Percentiles rank a stretch among this genome's conserved stretches.
Conservation (phyloP, 495 filamentous ascomycete genomes). For the Aspergillus sclerotioniger region DNA sequence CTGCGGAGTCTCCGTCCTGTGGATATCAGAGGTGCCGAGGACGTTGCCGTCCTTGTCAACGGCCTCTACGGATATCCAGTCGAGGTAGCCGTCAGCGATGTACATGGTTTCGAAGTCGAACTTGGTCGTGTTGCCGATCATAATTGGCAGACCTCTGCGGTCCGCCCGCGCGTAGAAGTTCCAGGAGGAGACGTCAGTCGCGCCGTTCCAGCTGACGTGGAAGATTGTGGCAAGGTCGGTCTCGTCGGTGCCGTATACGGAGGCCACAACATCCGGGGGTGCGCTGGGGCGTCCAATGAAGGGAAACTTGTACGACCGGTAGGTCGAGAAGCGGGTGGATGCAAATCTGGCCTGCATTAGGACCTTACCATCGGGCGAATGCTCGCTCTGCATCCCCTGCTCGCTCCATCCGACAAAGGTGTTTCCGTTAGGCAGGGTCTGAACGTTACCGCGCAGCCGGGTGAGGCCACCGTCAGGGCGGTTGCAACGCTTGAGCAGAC, state of each 20-base stretch:
- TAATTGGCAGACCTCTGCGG: conserved; percentile 24
- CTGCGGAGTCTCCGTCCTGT: conserved; percentile 27
- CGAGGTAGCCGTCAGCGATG: conserved; percentile 41
- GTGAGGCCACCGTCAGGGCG: conserved; percentile 51
- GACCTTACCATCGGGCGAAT: conserved; percentile 49
- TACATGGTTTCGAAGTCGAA: conserved; percentile 46
- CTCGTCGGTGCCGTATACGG: conserved; percentile 36
- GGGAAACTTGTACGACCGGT: conserved; percentile 42
- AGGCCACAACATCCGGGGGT: conserved; percentile 35
- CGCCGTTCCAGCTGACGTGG: conserved; percentile 51
- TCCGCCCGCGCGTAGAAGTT: conserved; percentile 37
- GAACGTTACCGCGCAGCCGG: conserved; percentile 59
- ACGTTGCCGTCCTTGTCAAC: conserved; percentile 32
- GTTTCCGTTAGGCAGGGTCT: conserved; percentile 55
- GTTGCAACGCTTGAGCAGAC: conserved; percentile 36
- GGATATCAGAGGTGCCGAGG: conserved; percentile 30
- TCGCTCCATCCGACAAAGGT: conserved; percentile 59
- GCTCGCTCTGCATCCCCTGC: conserved; percentile 55
- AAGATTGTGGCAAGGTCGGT: conserved; percentile 36
- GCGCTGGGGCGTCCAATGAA: conserved; percentile 36
- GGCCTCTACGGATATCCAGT: conserved; percentile 39
- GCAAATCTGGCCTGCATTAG: conserved; percentile 45
- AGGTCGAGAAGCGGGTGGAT: conserved; percentile 37
- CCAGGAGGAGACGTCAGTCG: conserved; percentile 43
- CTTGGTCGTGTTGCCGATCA: conserved; percentile 37